phyloP scores from a whole-genome alignment of 2,329 filamentous ascomycete genomes.

The Ilyonectria robusta region DNA sequence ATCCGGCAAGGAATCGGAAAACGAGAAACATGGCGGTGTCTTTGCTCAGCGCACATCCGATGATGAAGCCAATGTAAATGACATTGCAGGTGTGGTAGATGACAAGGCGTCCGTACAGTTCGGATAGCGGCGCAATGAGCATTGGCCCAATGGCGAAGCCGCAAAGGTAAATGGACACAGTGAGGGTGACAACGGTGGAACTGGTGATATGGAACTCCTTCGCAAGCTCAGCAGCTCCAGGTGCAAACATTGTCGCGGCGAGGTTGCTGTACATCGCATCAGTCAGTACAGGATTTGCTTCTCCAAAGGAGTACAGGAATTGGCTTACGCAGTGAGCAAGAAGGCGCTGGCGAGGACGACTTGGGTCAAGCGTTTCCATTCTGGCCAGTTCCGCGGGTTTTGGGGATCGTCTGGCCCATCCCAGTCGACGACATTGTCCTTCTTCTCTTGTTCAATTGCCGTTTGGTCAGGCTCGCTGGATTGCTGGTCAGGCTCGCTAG shows the following conservation, averaged over 20 bases:
- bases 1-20: slow-evolving; percentile 71
- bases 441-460: slow-evolving; percentile 29
- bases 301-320: slow-evolving; percentile 52
- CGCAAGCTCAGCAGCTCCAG: slow-evolving; percentile 66
- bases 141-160: slow-evolving; percentile 71
- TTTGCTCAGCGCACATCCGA: slow-evolving; percentile 61
- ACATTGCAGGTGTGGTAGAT: slow-evolving; percentile 56
- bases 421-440: slow-evolving; percentile 73
- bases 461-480: slow-evolving; percentile 30
- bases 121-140: slow-evolving; percentile 72
- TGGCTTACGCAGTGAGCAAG: slow-evolving; percentile 36
- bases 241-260: slow-evolving; percentile 54
- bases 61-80: slow-evolving; percentile 66
- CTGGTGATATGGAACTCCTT: slow-evolving; percentile 55
- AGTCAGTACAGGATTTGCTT: slow-evolving; percentile 26
- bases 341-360: slow-evolving; percentile 61
- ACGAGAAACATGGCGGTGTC: slow-evolving; percentile 73
- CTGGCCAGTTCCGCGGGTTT: slow-evolving; percentile 76
- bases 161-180: slow-evolving; percentile 60
- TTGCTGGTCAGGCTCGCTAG: slow-evolving; percentile 31
- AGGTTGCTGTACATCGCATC: slow-evolving; percentile 37
- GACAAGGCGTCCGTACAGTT: slow-evolving; percentile 69
- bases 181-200: slow-evolving; percentile 55
- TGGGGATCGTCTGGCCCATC: slow-evolving; percentile 78
- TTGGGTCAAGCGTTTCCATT: slow-evolving; percentile 71